These are phyloP conservation scores for Lactarius evosmus DNA, from an alignment of 768 basidiomycete genomes.

Conservation along the genomic window DNA sequence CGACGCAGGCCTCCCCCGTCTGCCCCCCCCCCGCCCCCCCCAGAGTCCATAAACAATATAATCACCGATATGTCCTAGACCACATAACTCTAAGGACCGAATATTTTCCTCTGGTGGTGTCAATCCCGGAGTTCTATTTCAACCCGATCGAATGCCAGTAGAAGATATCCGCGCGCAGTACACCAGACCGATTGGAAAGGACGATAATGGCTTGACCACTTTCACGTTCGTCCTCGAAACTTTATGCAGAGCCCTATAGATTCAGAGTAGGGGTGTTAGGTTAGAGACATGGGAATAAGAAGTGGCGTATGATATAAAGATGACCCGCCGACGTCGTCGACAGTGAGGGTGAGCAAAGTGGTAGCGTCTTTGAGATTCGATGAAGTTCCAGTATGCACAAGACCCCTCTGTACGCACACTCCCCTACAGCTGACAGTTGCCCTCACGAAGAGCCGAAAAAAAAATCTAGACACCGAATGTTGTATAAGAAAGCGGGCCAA, in stretches of 20 bases:
- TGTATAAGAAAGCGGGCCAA: constrained; percentile 37
- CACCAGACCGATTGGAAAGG: constrained; percentile 46
- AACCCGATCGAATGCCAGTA: constrained; percentile 60
- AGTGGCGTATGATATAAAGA: constrained; percentile 53
- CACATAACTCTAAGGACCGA: constrained; percentile 50
- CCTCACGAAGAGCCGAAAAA: constrained; percentile 28
- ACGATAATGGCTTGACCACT: constrained; percentile 59
- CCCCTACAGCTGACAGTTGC: constrained; percentile 62
- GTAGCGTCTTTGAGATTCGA: not conserved
- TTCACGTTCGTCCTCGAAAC: constrained; percentile 65
- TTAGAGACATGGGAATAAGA: not conserved
- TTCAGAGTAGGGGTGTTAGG: constrained; percentile 8
- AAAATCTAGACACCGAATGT: too few species aligned
- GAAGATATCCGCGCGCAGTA: constrained; percentile 58
- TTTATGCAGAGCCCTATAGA: constrained; percentile 46
- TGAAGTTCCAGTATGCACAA: constrained; percentile 48
- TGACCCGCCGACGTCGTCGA: constrained; percentile 49
- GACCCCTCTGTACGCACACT: constrained; percentile 53
- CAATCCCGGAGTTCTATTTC: constrained; percentile 53
- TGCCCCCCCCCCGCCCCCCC: constrained; percentile 61
- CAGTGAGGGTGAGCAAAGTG: constrained; percentile 7
- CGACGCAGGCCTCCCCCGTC: constrained; percentile 62
- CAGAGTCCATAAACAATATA: constrained; percentile 71
- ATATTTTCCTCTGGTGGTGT: constrained; percentile 47
- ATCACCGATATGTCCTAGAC: constrained; percentile 64